A percentile compares a stretch with the other conserved stretches of the same genome.
phyloP scores from a whole-genome alignment of 2,329 filamentous ascomycete species.

The Lizonia empirigonia region DNA sequence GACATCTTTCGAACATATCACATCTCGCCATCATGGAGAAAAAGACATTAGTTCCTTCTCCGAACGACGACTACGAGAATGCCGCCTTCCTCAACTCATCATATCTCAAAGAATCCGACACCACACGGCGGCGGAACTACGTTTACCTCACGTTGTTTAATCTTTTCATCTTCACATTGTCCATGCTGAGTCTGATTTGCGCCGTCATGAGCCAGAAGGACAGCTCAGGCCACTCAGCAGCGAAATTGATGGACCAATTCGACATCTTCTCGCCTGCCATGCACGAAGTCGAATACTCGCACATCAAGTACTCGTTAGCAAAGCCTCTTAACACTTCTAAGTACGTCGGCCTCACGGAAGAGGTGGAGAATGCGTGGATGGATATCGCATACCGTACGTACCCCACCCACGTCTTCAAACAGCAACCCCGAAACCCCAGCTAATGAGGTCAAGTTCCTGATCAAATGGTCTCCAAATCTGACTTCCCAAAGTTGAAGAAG shows the following conservation, averaged over 20 bases:
- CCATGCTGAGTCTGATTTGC: constrained; percentile 38
- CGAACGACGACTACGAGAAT: constrained; percentile 34
- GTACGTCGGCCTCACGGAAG: constrained; percentile 62
- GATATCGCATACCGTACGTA: constrained; percentile 56
- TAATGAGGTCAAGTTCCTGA: constrained; percentile 58
- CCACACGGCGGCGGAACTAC: constrained; percentile 29
- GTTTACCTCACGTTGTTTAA: constrained; percentile 41
- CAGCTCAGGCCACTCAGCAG: constrained; percentile 30
- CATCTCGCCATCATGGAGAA: constrained; percentile 35
- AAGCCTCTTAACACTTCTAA: constrained; percentile 40
- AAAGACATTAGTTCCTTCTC: constrained; percentile 24
- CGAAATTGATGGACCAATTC: constrained; percentile 42
- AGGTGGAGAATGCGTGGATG: constrained; percentile 65
- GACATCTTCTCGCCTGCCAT: constrained; percentile 40
- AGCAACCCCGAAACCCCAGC: too few species aligned
- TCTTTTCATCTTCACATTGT: constrained; percentile 42
- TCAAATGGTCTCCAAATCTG: constrained; percentile 62
- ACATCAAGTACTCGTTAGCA: constrained; percentile 35
- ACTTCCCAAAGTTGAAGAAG: constrained; percentile 61
- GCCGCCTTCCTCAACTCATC: constrained; percentile 37
- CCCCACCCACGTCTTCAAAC: too few species aligned
- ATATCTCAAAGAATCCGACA: constrained; percentile 29
- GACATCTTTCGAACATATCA: neutral
- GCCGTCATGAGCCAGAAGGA: constrained; percentile 40
- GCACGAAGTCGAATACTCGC: constrained; percentile 37